These are phyloP conservation scores for Pyrrhoderma noxium DNA, from an alignment of 1,284 basidiomycete genomes.

Conservation along the genomic window DNA sequence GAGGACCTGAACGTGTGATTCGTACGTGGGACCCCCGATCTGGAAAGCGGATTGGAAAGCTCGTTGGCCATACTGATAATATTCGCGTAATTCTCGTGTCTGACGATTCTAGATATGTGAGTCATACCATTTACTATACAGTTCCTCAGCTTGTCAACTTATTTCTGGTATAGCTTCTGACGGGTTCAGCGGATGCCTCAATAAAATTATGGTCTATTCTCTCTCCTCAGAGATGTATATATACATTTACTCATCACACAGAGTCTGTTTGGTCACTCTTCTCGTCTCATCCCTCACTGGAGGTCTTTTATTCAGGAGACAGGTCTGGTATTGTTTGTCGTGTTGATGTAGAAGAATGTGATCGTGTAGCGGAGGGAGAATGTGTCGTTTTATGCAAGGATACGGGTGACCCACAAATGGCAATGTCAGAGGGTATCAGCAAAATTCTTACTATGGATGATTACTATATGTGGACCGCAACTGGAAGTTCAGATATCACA, in stretches of 20 bases:
- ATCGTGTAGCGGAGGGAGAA: slow-evolving; percentile 81
- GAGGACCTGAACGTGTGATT: slow-evolving; percentile 86
- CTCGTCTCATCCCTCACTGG: slow-evolving; percentile 82
- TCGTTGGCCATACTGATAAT: slow-evolving; percentile 96
- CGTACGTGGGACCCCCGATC: slow-evolving; percentile 90
- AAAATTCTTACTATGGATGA: slow-evolving; percentile 84
- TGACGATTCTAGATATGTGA: slow-evolving; percentile 83
- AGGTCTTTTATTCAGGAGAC: slow-evolving; percentile 95
- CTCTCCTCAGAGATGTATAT: slow-evolving; percentile 80
- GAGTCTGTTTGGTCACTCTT: slow-evolving; percentile 94
- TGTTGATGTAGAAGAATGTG: slow-evolving; percentile 79
- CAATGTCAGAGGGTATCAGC: slow-evolving; percentile 68
- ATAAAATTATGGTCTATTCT: slow-evolving; percentile 89
- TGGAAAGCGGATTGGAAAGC: slow-evolving; percentile 62
- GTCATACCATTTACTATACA: slow-evolving; percentile 26
- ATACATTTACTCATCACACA: slow-evolving; percentile 94
- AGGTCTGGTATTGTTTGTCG: slow-evolving; percentile 84
- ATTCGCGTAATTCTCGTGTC: slow-evolving; percentile 85
- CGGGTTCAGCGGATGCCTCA: slow-evolving; percentile 43
- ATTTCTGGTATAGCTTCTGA: slow-evolving; percentile 7
- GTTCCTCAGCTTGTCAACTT: background rate
- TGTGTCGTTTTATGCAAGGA: slow-evolving; percentile 83
- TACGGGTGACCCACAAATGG: slow-evolving; percentile 29
- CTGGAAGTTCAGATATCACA: slow-evolving; percentile 71
- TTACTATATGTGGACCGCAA: slow-evolving; percentile 86